Evolutionary conservation across 2,329 filamentous ascomycete genomes (phyloP).

Genomic region (Trichoderma koningiopsis): DNA sequence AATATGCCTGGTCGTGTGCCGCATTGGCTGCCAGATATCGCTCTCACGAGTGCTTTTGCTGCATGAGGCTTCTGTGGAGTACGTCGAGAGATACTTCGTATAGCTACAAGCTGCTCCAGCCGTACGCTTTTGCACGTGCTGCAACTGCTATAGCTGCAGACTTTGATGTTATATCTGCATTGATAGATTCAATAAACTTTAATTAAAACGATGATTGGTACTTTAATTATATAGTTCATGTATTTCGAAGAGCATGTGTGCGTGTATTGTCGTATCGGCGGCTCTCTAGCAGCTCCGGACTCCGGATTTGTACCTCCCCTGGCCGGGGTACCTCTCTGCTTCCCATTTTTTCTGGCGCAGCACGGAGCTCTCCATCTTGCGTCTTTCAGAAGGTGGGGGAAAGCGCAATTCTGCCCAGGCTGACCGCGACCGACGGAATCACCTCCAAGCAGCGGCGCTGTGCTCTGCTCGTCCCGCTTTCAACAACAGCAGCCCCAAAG

Average conservation of each 20-base stretch:
- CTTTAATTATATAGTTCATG: neutral
- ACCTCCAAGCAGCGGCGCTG: neutral
- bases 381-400: conserved; percentile 21
- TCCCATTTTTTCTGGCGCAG: neutral
- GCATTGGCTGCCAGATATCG: neutral
- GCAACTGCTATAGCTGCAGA: neutral
- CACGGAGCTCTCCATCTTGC: conserved; percentile 2
- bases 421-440: conserved; percentile 20
- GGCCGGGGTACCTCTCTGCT: conserved; percentile 7
- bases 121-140: too few species aligned
- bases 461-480: neutral
- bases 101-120: neutral
- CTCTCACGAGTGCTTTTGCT: neutral
- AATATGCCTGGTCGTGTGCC: neutral
- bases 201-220: neutral
- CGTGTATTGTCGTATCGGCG: neutral
- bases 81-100: neutral
- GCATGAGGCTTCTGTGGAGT: neutral
- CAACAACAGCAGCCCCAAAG: conserved; percentile 11
- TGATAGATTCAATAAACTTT: neutral
- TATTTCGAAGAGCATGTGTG: neutral
- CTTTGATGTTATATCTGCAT: neutral
- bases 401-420: conserved; percentile 26
- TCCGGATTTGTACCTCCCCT: conserved; percentile 21
- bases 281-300: neutral